Conservation (phyloP, 2,329 filamentous ascomycete genomes). For the Hymenoscyphus infarciens region DNA sequence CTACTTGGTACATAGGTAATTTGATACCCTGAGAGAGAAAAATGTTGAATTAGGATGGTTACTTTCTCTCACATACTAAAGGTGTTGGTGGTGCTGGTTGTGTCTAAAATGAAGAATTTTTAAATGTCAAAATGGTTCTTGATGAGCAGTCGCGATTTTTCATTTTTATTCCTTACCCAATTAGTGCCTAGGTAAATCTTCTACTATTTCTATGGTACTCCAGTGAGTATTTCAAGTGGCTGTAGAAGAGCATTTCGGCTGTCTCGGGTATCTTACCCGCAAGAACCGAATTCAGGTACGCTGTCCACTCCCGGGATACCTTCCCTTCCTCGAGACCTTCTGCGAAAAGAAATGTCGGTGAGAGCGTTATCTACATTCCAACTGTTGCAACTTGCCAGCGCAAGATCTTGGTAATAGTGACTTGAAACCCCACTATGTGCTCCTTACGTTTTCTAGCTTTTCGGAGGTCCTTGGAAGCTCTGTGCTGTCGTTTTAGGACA, state of each 20-base stretch:
- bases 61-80: neutral
- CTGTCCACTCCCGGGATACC: neutral
- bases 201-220: too few species aligned
- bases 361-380: neutral
- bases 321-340: neutral
- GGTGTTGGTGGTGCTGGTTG: neutral
- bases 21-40: neutral
- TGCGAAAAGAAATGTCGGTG: neutral
- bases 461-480: neutral
- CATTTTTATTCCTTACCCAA: too few species aligned
- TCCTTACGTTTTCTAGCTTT: neutral
- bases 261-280: too few species aligned
- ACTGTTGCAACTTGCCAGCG: neutral
- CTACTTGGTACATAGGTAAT: conserved; percentile 1
- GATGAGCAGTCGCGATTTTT: too few species aligned
- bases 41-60: neutral
- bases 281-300: neutral
- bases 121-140: too few species aligned
- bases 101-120: neutral
- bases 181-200: too few species aligned
- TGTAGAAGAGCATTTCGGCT: too few species aligned
- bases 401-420: neutral
- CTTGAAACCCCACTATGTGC: neutral
- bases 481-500: conserved; percentile 3
- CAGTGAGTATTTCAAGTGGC: too few species aligned